phyloP scores from a whole-genome alignment of 306 rosid species.

The Trichosanthes cucumerina region DNA sequence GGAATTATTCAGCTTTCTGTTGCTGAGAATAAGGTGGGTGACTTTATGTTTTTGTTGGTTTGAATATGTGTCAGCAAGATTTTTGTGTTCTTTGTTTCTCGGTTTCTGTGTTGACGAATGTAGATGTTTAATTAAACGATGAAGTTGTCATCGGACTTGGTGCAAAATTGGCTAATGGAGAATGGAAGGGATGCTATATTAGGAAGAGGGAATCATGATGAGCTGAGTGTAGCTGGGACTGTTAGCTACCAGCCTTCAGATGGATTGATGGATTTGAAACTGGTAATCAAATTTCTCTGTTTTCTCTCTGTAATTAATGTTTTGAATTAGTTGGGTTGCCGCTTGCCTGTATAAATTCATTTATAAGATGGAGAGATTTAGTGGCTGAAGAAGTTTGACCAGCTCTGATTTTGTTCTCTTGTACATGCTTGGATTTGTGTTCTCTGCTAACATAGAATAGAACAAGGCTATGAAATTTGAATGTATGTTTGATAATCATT shows the following conservation, averaged over 20 bases:
- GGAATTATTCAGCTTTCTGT: constrained; percentile 69
- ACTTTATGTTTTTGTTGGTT: constrained; percentile 2
- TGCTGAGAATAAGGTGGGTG: constrained; percentile 62
- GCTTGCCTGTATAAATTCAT: not conserved
- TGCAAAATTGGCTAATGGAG: constrained; percentile 52
- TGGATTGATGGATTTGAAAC: constrained; percentile 39
- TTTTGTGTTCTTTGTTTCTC: not conserved
- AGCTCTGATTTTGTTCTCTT: not conserved
- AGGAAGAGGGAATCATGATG: constrained; percentile 21
- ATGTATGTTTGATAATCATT: too few species aligned
- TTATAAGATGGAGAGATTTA: not conserved
- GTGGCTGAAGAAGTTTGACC: not conserved
- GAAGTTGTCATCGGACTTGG: constrained; percentile 56
- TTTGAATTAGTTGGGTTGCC: not conserved
- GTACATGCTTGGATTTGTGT: not conserved
- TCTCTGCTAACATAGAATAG: not conserved
- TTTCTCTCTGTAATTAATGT: not conserved
- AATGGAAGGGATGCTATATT: constrained; percentile 37
- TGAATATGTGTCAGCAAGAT: not conserved
- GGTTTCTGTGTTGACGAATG: not conserved
- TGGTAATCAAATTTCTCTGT: constrained; percentile 21
- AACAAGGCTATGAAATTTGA: not conserved
- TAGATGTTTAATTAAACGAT: constrained; percentile 6
- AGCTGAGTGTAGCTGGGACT: constrained; percentile 26
- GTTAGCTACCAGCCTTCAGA: constrained; percentile 38